Evolutionary conservation across 2,329 filamentous ascomycete species (phyloP), one percentile per base, ranked within the genome.

Genomic region (Penicillium sp.): DNA sequence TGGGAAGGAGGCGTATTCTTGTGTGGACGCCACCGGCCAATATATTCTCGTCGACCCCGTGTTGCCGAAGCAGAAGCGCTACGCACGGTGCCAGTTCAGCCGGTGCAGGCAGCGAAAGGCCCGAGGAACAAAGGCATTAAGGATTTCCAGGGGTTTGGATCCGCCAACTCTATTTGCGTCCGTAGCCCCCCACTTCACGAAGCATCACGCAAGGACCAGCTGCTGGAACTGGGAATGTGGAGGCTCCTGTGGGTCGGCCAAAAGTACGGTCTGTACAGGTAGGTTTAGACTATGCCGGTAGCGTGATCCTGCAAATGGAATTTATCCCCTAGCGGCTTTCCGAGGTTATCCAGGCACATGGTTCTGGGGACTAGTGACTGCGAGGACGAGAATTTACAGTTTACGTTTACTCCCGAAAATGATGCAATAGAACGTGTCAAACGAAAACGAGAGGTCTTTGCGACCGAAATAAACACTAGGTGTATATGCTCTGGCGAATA

Each of bases 401-500:
- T n/a, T n/a, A n/a, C 10, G 7, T 3, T 16, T 14, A 31, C 30
- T 11, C 14, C 20, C 20, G 20, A 4, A 4, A 22, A 22, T 22
- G 27, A 28, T 28, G 27, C 27, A 7, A 38, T 38, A 38, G 35
- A 20, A 20, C 35, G 20, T 5, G 35, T 38, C 16, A 20, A 20
- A 16, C 7, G 13, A 25, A 39, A 35, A 27, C 14, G n/a, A 31
- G 33, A 43, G 7, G 28, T 11, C 28, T 30, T 11, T 11, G 1
- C 5, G 10, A 20, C 10, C 5, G 25, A 25, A 25, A 16, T 14
- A 2, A n/a, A 25, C 5, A 11, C 51, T 60, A 70, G 25, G 68
- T 70, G 56, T 70, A 70, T 53, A 70, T 70, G 49, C 68, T 70
- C 68, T 67, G 46, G 40, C 22, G 20, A 46, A 51, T n/a, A n/a